Base-by-base conservation (phyloP, 371 early-diverging fungal species). In the Synchytrium microbalum region DNA sequence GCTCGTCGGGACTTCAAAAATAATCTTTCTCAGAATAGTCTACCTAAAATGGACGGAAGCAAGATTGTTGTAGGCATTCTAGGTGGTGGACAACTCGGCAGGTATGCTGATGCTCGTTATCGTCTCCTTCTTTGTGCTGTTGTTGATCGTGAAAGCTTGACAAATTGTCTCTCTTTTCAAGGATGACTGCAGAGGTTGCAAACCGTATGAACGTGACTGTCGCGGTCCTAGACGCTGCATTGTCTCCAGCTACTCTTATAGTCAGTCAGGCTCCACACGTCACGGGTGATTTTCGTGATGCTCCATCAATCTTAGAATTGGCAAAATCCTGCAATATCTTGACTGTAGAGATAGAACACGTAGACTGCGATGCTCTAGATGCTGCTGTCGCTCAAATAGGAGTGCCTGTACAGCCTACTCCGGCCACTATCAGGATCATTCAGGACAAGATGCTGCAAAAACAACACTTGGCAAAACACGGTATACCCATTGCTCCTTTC, bases 281-380 rank as follows among this genome's bases (percentile, higher is more conserved):
- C 60, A 75, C 81, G 24, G 93, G 93, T 33, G 82, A 80, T 14
- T 97, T 96, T 72, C 86, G 84, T 33, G 89, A 92, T 65, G 74
- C 87, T 0, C 75, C 64, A 56, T 84, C 87, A 62, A 90, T 97
- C 63, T 71, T 71, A 38, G 83, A 87, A 64, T 80, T 97, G 2
- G 90, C 92, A 26, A 61, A 69, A 23, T 67, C 80, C 25, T 88
- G 86, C 32, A 87, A 92, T 67, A 85, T 95, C 24, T 75, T 96
- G 54, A 97, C 98, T 0, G 88, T 92, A 19, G 96, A 97, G 77
- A 96, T 97, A 62, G 98, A 97, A 77, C 98, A 97, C 68, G 93
- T 97, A 32, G 84, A 96, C 75, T 80, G 86, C 51, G 76, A 80
- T 3, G 86, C 89, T 25, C 84, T 96, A 8, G 85, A 80, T 8